These are phyloP conservation scores for Penicillium sp. DNA, from an alignment of 2,329 filamentous ascomycete species.

Conservation along the genomic window DNA sequence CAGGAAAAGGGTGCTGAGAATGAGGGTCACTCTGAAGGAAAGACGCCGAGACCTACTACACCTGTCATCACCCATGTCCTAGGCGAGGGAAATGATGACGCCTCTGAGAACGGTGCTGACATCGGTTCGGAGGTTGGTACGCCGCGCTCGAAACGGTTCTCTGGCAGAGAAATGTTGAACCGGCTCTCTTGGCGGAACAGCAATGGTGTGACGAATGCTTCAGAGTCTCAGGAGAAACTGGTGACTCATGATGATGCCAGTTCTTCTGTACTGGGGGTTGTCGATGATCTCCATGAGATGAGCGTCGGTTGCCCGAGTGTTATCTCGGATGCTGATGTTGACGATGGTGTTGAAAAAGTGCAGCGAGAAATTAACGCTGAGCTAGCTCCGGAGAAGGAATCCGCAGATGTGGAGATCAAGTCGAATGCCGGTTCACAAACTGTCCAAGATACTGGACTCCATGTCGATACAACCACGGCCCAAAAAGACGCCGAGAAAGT, in stretches of 20 bases:
- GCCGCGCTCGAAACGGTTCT: slow-evolving; percentile 32
- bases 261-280: slow-evolving; percentile 29
- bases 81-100: slow-evolving; percentile 48
- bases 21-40: not conserved
- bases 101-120: slow-evolving; percentile 66
- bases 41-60: slow-evolving; percentile 2
- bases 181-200: slow-evolving; percentile 28
- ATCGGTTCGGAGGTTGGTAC: slow-evolving; percentile 38
- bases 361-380: not conserved
- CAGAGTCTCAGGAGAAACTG: slow-evolving; percentile 39
- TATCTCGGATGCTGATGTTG: slow-evolving; percentile 6
- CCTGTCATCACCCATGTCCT: slow-evolving; percentile 18
- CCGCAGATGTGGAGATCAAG: not conserved
- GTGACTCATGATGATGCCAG: slow-evolving; percentile 21
- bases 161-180: slow-evolving; percentile 30
- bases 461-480: not conserved
- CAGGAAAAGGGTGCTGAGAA: not conserved
- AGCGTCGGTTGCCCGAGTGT: slow-evolving; percentile 21
- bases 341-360: not conserved
- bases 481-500: not conserved
- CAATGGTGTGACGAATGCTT: slow-evolving; percentile 17
- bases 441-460: not conserved
- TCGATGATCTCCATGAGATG: slow-evolving; percentile 26
- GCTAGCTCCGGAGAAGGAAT: not conserved
- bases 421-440: not conserved